Base-by-base conservation (phyloP, 139 green algal species). In the Protoeuglena noctilucae region DNA sequence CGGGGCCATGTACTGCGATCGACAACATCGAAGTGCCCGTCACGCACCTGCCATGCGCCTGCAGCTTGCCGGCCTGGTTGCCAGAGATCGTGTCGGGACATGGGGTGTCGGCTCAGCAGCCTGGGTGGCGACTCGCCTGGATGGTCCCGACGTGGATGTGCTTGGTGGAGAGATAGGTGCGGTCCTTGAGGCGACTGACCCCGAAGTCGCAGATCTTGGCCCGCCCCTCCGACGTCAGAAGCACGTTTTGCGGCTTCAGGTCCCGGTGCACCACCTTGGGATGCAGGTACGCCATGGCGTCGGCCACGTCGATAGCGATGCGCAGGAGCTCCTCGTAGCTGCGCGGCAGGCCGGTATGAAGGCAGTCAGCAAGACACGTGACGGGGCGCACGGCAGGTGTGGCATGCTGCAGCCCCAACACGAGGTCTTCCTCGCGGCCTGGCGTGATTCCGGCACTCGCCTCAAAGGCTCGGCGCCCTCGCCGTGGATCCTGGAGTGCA, bases 131-230 rank as follows among this genome's bases (percentile, higher is more conserved):
- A 31, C 22, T 21, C 21, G 47, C 0, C 9, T 48, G 9, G 12
- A 57, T 16, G 47, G 16, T 31, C 46, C 50, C 43, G 27, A 40
- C 64, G 71, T 66, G 26, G 40, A 66, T 47, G 64, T 76, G 51
- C 25, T 34, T 9, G 9, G 67, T 56, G 29, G 69, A 78, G 3
- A 88, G 63, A 63, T 69, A 82, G 48, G 78, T 86, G 25, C 64
- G 60, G 28, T 45, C 60, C 60, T 84, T 83, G 39, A 87, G 69
- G 12, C 69, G 61, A 1, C 56, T 76, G 68, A 95, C 61, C 0
- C 87, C 87, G 73, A 95, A 95, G 72, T 93, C 83, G 54, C 78
- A 88, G 9, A 93, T 74, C 66, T 73, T 67, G 27, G 60, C 68
- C 2, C 40, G 14, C 4, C 48, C 56, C 2, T 17, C 27, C 24